phyloP scores from a whole-genome alignment of 1,139 yeast species.

The Geotrichum aggregatum region DNA sequence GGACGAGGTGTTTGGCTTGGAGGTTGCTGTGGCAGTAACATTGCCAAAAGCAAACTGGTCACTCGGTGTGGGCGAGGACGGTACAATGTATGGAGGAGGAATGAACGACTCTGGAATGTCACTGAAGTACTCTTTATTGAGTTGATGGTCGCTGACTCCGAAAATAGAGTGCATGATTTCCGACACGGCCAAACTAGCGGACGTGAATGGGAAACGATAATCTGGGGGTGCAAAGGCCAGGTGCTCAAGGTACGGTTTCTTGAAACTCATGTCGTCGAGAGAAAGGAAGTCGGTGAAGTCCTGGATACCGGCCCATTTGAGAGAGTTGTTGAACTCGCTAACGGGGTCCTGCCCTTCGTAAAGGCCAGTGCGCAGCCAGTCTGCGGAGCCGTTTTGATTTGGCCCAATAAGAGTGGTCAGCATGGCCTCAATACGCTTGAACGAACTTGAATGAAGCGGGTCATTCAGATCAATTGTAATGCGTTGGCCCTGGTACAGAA shows the following conservation, averaged over 20 bases:
- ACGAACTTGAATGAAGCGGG: slow-evolving; percentile 25
- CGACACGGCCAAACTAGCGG: slow-evolving; percentile 37
- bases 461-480: slow-evolving; percentile 24
- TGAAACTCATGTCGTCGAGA: slow-evolving; percentile 30
- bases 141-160: slow-evolving; percentile 31
- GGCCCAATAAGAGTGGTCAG: slow-evolving; percentile 30
- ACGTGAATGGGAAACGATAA: slow-evolving; percentile 39
- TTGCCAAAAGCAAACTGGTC: slow-evolving; percentile 15
- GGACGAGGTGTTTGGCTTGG: slow-evolving; percentile 11
- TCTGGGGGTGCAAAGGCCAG: slow-evolving; percentile 30
- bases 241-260: slow-evolving; percentile 33
- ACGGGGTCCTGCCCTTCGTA: slow-evolving; percentile 26
- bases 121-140: slow-evolving; percentile 12
- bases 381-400: slow-evolving; percentile 23
- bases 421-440: slow-evolving; percentile 27
- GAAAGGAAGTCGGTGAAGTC: slow-evolving; percentile 34
- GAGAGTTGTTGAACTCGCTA: slow-evolving; percentile 28
- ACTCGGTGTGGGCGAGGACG: slow-evolving; percentile 19
- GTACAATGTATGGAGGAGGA: slow-evolving; percentile 27
- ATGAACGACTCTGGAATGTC: slow-evolving; percentile 25
- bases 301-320: slow-evolving; percentile 34
- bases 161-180: slow-evolving; percentile 37
- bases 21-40: slow-evolving; percentile 4
- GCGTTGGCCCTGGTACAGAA: slow-evolving; percentile 27
- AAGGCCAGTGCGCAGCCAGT: slow-evolving; percentile 34